Base-by-base conservation (phyloP, 768 basidiomycete genomes). In the Macrolepiota fuliginosa region DNA sequence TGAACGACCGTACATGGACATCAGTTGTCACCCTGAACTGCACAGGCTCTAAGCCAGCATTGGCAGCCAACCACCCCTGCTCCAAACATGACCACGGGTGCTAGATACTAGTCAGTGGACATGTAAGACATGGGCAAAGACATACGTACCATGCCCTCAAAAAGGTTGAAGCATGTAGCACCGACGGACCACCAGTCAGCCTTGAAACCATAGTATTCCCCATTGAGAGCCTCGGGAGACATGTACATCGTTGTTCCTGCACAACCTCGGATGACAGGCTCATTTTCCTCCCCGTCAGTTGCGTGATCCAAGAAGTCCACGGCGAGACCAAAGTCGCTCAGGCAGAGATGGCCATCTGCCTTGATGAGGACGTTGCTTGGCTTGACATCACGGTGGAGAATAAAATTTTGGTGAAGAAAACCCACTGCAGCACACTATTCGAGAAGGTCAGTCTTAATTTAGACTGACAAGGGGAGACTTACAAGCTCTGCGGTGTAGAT, bases 351-450 rank as follows among this genome's bases (percentile, higher is more conserved):
- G 3, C 68, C 68, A 46, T 65, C 63, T 6, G 56, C 47, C 52
- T 64, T 59, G 56, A 68, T 58, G 29, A 67, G 63, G 22, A 65
- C 61, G 58, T 68, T 68, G 35, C 62, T 56, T 13, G 63, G 66
- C 42, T 65, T 65, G 39, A 68, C 49, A 54, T 68, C 68, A 5
- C 68, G 62, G 52, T 68, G 66, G 25, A 67, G 36, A 53, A 68
- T 65, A 1, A 46, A 52, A 7, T 62, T 53, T 6, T 37, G 25
- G 40, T 67, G 66, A n/a, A 65, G 61, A 46, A 63, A 62, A 39
- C 37, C 45, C 24, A 68, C 47, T 2, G 62, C 67, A 36, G 59
- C 51, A 58, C 65, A 51, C 67, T 68, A 22, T 29, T 15, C 4
- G 22, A 50, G 9, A 22, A n/a, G 42, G 27, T 45, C 22, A 58